These are phyloP conservation scores for Mercurialis annua DNA, from an alignment of 345 rosid genomes.

Conservation along the genomic window DNA sequence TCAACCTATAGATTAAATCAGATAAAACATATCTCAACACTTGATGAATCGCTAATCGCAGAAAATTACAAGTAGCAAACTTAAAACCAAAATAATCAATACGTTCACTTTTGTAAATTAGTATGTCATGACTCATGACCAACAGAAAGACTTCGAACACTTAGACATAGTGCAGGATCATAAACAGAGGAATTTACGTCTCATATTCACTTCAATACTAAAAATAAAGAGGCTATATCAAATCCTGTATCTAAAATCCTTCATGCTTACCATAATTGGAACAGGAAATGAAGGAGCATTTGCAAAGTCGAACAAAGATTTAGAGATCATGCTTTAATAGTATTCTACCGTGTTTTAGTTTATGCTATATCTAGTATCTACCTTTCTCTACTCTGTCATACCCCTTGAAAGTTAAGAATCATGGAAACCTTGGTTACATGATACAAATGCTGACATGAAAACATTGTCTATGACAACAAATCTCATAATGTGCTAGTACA, in stretches of 20 bases:
- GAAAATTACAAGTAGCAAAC: neutral
- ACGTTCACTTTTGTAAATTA: neutral
- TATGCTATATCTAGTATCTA: neutral
- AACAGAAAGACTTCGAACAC: neutral
- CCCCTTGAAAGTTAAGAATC: slow-evolving; percentile 1
- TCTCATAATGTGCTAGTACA: neutral
- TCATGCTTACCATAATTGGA: neutral
- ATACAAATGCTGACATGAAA: neutral
- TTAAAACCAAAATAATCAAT: neutral
- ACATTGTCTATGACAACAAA: neutral
- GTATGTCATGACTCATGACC: neutral
- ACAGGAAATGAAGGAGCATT: neutral
- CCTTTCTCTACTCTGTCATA: neutral
- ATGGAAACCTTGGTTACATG: neutral
- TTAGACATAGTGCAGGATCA: neutral
- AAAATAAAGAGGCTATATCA: neutral
- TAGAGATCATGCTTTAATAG: neutral
- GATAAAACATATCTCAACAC: neutral
- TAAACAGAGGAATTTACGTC: neutral
- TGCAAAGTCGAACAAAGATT: neutral
- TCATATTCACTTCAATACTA: neutral
- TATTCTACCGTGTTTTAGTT: neutral
- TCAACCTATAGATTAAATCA: slow-evolving; percentile 47
- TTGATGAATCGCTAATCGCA: neutral
- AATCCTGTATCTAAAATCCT: too few relatives aligned